Percentiles rank a stretch among this genome's conserved stretches.
These are phyloP conservation scores for Phialophora expanda DNA, from an alignment of 2,329 filamentous ascomycete genomes.

Conservation along the genomic window DNA sequence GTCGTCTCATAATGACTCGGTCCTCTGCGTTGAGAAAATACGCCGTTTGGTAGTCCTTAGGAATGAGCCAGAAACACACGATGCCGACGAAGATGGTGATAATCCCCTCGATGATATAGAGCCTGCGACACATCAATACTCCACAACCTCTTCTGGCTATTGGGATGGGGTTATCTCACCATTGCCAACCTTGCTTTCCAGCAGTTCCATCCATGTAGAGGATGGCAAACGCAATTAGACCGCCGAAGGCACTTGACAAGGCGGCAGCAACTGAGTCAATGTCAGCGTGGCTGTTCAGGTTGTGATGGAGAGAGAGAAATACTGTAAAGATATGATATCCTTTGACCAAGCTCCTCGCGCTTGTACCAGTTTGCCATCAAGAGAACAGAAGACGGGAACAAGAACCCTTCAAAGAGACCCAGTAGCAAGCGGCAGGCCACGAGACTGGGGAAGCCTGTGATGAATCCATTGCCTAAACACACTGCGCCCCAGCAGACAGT, in stretches of 20 bases:
- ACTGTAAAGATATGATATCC: not conserved
- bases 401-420: not conserved
- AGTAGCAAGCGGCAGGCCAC: not conserved
- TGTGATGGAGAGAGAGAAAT: not conserved
- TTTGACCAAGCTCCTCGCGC: not conserved
- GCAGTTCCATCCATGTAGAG: not conserved
- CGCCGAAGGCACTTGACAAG: not conserved
- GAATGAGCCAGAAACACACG: not conserved
- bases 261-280: not conserved
- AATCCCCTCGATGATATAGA: not conserved
- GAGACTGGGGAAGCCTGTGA: not conserved
- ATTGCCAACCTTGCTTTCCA: slow-evolving; percentile 2
- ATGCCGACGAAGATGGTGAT: not conserved
- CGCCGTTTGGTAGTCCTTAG: not conserved
- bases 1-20: not conserved
- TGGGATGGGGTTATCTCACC: not conserved
- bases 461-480: not conserved
- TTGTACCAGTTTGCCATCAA: slow-evolving; percentile 1
- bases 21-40: not conserved
- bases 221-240: not conserved
- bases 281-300: not conserved
- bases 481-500: not conserved
- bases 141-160: no score
- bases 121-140: not conserved
- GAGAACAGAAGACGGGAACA: not conserved